These are phyloP conservation scores for Micractinium conductrix DNA, from an alignment of 139 green algal species.

Conservation along the genomic window DNA sequence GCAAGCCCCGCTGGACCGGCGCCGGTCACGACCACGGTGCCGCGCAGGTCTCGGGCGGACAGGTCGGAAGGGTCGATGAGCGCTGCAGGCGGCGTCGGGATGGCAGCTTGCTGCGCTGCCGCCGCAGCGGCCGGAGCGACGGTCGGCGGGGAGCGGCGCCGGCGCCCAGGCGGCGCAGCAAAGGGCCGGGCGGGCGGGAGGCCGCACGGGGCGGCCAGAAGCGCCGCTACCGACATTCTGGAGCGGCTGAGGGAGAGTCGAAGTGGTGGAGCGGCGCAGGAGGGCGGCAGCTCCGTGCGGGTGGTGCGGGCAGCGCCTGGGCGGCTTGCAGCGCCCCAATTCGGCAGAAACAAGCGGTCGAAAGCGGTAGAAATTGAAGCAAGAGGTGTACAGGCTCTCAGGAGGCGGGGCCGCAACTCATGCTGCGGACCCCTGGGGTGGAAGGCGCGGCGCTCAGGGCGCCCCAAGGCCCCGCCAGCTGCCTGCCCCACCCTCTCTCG, in stretches of 20 bases:
- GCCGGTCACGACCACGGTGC: constrained; percentile 57
- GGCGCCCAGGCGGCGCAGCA: not conserved
- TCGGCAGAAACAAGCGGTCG: no score
- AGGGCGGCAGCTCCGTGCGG: not conserved
- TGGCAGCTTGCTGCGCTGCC: not conserved
- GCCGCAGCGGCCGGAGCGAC: not conserved
- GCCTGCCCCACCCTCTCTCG: not conserved
- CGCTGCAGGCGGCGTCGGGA: not conserved
- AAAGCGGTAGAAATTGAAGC: no score
- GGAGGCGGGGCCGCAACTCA: no score
- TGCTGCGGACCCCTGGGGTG: no score
- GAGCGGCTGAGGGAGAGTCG: not conserved
- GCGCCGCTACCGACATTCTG: not conserved
- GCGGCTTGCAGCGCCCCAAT: no score
- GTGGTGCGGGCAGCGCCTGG: no score
- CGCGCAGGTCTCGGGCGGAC: constrained; percentile 11
- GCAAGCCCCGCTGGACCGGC: constrained; percentile 77
- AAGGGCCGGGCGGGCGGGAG: not conserved
- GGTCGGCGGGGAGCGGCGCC: not conserved
- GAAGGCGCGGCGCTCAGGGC: no score
- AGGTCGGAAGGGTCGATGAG: not conserved
- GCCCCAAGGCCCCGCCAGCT: not conserved
- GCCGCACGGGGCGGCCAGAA: not conserved
- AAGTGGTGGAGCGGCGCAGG: not conserved
- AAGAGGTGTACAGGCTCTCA: no score